Evolutionary conservation across 192 early-diverging fungal genomes (phyloP).

Genomic region (Pecoramyces ruminantium): DNA sequence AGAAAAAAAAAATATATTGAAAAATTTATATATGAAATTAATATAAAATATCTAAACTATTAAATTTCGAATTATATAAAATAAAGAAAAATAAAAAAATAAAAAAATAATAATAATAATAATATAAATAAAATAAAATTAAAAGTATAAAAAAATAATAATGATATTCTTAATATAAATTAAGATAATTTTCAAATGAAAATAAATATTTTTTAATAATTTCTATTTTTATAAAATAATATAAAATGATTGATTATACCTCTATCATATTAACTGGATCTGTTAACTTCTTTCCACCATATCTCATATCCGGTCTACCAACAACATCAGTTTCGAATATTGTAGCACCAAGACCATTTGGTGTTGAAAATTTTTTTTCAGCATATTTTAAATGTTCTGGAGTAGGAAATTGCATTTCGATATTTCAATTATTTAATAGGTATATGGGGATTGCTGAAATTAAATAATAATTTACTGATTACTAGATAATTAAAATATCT

Average conservation of each 20-base stretch:
- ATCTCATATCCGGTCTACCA: conserved; percentile 31
- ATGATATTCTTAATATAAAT: no score
- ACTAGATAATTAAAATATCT: no score
- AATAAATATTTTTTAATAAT: neutral
- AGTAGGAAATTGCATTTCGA: neutral
- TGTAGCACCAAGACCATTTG: neutral
- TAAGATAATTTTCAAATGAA: no score
- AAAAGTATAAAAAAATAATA: no score
- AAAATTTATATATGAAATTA: no score
- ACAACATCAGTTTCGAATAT: conserved; percentile 30
- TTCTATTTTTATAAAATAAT: neutral
- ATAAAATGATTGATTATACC: conserved; percentile 4
- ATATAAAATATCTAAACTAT: no score
- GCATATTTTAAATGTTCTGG: neutral
- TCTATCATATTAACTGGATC: conserved; percentile 38
- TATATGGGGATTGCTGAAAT: neutral
- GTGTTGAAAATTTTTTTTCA: neutral
- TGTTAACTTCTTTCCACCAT: conserved; percentile 26
- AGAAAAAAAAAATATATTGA: no score
- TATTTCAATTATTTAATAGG: neutral
- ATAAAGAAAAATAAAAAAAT: no score
- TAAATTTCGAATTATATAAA: no score
- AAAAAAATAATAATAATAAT: no score
- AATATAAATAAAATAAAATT: no score
- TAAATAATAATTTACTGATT: no score